These are phyloP conservation scores for Lipomyces sp. DNA, from an alignment of 805 yeast species.

Conservation along the genomic window DNA sequence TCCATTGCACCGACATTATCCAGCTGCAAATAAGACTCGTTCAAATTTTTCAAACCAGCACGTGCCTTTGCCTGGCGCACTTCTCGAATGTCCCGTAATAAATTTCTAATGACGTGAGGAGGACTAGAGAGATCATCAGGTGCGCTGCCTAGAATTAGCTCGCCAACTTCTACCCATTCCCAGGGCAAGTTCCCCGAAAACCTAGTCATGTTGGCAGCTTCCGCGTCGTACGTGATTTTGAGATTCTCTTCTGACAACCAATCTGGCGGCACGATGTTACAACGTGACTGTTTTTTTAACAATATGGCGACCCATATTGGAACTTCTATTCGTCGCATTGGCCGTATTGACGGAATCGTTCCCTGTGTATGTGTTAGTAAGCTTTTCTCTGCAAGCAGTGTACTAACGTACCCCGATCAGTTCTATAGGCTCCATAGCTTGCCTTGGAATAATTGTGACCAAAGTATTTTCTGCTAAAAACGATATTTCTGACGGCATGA, in stretches of 20 bases:
- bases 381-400: constrained; percentile 25
- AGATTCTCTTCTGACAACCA: constrained; percentile 72
- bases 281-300: constrained; percentile 80
- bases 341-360: constrained; percentile 61
- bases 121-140: constrained; percentile 79
- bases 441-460: constrained; percentile 78
- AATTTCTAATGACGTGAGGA: constrained; percentile 67
- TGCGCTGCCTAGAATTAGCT: constrained; percentile 67
- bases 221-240: constrained; percentile 66
- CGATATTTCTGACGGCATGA: constrained; percentile 77
- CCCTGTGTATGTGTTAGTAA: constrained; percentile 41
- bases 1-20: constrained; percentile 84
- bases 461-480: constrained; percentile 83
- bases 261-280: constrained; percentile 81
- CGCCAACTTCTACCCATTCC: constrained; percentile 86
- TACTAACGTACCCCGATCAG: constrained; percentile 60
- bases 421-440: constrained; percentile 65
- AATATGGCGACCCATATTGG: constrained; percentile 90
- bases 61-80: constrained; percentile 79
- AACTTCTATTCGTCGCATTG: constrained; percentile 69
- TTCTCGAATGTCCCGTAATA: constrained; percentile 84
- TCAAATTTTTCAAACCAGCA: constrained; percentile 75
- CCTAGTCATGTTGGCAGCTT: constrained; percentile 57
- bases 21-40: constrained; percentile 80
- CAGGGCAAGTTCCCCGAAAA: constrained; percentile 74